Evolutionary conservation across 73 alveolate species (phyloP).

Genomic region (Symbiodinium pilosum): DNA sequence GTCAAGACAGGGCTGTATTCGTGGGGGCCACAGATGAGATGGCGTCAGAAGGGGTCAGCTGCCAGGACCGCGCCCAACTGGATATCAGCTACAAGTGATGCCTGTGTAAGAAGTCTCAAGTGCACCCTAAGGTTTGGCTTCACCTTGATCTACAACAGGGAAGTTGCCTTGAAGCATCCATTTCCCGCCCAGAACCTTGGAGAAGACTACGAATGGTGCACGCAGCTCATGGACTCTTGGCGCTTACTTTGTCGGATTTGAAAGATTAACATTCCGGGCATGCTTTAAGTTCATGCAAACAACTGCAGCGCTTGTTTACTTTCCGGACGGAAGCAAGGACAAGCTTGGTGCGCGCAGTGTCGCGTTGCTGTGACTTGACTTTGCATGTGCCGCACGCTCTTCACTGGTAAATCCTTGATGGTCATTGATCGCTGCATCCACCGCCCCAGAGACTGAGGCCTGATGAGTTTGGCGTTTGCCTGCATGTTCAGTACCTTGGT

Average conservation of each 20-base stretch:
- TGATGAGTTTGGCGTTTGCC: slow-evolving; percentile 73
- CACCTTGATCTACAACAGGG: slow-evolving; percentile 58
- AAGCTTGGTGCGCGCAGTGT: slow-evolving; percentile 38
- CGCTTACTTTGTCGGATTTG: too few species aligned
- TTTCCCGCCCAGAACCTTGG: slow-evolving; percentile 51
- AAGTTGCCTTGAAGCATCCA: slow-evolving; percentile 66
- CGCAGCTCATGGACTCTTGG: slow-evolving; percentile 26
- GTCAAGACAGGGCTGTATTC: slow-evolving; percentile 63
- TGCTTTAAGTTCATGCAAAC: too few species aligned
- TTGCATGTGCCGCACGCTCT: neutral
- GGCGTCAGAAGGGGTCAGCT: too few species aligned
- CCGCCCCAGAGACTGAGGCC: slow-evolving; percentile 12
- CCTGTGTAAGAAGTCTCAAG: too few species aligned
- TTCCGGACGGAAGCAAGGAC: slow-evolving; percentile 21
- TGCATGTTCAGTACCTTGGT: slow-evolving; percentile 63
- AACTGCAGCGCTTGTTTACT: too few species aligned
- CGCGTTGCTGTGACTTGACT: slow-evolving; percentile 35
- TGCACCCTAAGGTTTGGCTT: slow-evolving; percentile 73
- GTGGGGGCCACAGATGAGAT: neutral
- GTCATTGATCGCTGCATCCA: neutral
- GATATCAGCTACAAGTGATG: too few species aligned
- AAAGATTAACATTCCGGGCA: too few species aligned
- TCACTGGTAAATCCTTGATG: too few species aligned
- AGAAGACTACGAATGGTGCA: slow-evolving; percentile 89
- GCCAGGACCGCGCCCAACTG: too few species aligned